Evolutionary conservation across 352 stramenopile genomes (phyloP).

Genomic region (Phytophthora litchii): DNA sequence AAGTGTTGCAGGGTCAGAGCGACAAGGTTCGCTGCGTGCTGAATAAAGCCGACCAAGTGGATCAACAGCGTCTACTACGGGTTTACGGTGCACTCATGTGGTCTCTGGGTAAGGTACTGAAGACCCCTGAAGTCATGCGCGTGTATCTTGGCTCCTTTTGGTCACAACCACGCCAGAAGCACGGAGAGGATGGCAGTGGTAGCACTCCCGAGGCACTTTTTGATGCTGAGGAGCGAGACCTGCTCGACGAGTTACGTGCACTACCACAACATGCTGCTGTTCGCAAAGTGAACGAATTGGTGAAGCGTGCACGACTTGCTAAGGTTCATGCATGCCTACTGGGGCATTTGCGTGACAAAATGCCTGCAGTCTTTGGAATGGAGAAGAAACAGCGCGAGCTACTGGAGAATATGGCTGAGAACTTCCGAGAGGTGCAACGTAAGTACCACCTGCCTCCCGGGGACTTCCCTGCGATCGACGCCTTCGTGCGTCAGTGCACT

Average conservation of each 20-base stretch:
- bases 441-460: conserved; percentile 96
- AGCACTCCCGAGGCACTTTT: conserved; percentile 86
- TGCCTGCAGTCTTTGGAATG: conserved; percentile 97
- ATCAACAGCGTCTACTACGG: conserved; percentile 97
- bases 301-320: conserved; percentile 94
- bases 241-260: conserved; percentile 97
- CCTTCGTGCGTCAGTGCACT: conserved; percentile 83
- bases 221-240: conserved; percentile 95
- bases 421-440: conserved; percentile 97
- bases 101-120: conserved; percentile 98
- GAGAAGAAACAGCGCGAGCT: conserved; percentile 97
- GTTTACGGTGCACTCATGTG: conserved; percentile 98
- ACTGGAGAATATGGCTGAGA: conserved; percentile 93
- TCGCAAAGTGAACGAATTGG: conserved; percentile 94
- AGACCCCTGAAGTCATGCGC: conserved; percentile 97
- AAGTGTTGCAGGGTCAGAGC: conserved; percentile 95
- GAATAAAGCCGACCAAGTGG: conserved; percentile 99
- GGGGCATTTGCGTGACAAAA: conserved; percentile 95
- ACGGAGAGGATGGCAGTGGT: conserved; percentile 77
- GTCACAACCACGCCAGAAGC: conserved; percentile 88
- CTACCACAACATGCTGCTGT: conserved; percentile 96
- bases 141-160: conserved; percentile 99
- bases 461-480: conserved; percentile 93
- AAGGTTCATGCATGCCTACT: conserved; percentile 99
- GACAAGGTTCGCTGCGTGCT: conserved; percentile 99